phyloP scores from a whole-genome alignment of 176 grass and related monocot species.

The Cenchrus americanus region DNA sequence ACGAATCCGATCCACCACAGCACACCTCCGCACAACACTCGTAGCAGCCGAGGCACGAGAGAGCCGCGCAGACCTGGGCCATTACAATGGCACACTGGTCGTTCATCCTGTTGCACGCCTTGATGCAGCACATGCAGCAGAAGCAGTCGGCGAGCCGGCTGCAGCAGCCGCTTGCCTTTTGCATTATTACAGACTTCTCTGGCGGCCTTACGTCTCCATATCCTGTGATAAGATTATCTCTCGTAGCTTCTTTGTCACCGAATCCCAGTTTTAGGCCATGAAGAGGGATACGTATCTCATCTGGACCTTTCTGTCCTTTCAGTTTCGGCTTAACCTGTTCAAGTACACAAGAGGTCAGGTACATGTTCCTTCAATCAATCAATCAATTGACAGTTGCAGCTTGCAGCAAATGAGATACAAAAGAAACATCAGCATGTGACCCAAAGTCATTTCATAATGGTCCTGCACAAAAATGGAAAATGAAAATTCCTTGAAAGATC shows the following conservation, averaged over 20 bases:
- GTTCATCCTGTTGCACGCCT: conserved; percentile 69
- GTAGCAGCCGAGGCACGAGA: conserved; percentile 78
- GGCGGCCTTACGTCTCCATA: conserved; percentile 48
- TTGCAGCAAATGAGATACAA: background rate
- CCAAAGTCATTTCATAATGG: background rate
- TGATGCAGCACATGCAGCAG: conserved; percentile 89
- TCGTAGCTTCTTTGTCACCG: conserved; percentile 69
- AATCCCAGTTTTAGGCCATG: conserved; percentile 64
- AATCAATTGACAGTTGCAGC: background rate
- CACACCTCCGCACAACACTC: conserved; percentile 82
- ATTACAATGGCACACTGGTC: conserved; percentile 70
- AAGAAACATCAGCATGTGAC: background rate
- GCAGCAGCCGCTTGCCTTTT: conserved; percentile 73
- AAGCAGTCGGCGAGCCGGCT: conserved; percentile 48
- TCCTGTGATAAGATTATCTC: conserved; percentile 49
- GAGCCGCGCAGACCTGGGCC: conserved; percentile 63
- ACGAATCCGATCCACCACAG: conserved; percentile 54
- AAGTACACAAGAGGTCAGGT: background rate
- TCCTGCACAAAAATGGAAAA: background rate
- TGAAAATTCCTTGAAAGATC: background rate
- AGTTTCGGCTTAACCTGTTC: conserved; percentile 56
- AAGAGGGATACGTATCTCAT: conserved; percentile 37
- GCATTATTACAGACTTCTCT: conserved; percentile 53
- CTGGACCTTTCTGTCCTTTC: conserved; percentile 26
- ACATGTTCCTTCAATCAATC: background rate